Conservation (phyloP, 331 rosid species). For the Cydonia oblonga region DNA sequence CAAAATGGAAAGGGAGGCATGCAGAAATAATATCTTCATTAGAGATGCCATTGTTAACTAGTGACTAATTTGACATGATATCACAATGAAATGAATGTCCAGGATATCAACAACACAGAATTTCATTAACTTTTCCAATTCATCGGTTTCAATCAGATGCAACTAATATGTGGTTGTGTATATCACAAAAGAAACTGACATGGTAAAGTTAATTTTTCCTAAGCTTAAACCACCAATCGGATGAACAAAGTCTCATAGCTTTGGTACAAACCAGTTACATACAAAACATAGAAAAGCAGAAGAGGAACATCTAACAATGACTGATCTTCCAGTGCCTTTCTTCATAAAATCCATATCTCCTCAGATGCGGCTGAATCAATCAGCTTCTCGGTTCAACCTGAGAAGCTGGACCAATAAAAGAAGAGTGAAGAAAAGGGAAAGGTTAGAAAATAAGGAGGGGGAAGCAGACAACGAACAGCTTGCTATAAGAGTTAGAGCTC, state of each 20-base stretch:
- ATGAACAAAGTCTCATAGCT: no score
- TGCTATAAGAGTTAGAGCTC: background rate
- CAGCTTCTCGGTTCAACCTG: background rate
- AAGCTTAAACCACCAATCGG: background rate
- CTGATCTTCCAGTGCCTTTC: background rate
- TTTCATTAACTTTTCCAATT: background rate
- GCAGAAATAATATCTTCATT: no score
- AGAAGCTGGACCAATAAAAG: background rate
- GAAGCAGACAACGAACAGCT: background rate
- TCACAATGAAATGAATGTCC: background rate
- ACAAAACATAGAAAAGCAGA: background rate
- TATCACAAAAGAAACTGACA: background rate
- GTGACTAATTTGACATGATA: no score
- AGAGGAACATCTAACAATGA: background rate
- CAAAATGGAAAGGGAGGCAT: background rate
- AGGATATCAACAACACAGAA: fast-evolving
- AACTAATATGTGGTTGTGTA: background rate
- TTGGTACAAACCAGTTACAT: background rate
- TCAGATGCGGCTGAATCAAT: background rate
- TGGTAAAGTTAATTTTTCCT: background rate
- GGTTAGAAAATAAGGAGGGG: background rate
- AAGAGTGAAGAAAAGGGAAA: background rate
- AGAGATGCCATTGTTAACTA: background rate
- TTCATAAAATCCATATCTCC: background rate
- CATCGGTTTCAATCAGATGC: background rate